Evolutionary conservation across 1,139 yeast genomes (phyloP).

Genomic region (Kodamaea ohmeri): DNA sequence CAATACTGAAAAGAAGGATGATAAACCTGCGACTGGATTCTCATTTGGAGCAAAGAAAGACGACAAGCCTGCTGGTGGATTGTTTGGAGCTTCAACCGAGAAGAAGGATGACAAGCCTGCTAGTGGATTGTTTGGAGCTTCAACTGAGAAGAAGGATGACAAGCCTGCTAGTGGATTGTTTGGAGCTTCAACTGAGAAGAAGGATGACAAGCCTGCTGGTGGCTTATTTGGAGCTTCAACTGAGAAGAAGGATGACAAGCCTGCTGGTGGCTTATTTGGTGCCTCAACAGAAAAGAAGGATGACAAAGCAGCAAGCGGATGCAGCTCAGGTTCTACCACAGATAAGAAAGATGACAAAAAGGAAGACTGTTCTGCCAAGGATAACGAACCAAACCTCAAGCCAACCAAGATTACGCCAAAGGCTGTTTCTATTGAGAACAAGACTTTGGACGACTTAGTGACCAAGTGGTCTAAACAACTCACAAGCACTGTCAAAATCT

Average conservation of each 20-base stretch:
- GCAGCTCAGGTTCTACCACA: constrained; percentile 11
- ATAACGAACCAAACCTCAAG: constrained; percentile 30
- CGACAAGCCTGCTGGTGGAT: constrained; percentile 11
- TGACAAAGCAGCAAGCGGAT: constrained; percentile 11
- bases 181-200: not conserved
- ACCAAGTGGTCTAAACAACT: constrained; percentile 91
- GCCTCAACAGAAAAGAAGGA: constrained; percentile 1
- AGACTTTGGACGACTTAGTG: constrained; percentile 88
- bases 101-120: constrained; percentile 18
- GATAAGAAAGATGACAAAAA: constrained; percentile 12
- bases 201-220: constrained; percentile 1
- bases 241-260: not conserved
- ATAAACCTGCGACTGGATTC: constrained; percentile 15
- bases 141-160: constrained; percentile 12
- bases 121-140: not conserved
- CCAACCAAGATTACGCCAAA: constrained; percentile 57
- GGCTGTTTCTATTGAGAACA: constrained; percentile 80
- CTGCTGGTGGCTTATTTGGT: constrained; percentile 1
- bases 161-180: constrained; percentile 14
- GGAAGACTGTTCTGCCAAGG: constrained; percentile 13
- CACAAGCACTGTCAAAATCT: constrained; percentile 67
- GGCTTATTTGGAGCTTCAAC: constrained; percentile 3
- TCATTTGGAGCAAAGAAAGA: constrained; percentile 19
- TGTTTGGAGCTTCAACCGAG: constrained; percentile 1
- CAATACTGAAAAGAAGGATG: constrained; percentile 7